Evolutionary conservation across 192 early-diverging fungal species (phyloP).

Genomic region (Backusella sp.): DNA sequence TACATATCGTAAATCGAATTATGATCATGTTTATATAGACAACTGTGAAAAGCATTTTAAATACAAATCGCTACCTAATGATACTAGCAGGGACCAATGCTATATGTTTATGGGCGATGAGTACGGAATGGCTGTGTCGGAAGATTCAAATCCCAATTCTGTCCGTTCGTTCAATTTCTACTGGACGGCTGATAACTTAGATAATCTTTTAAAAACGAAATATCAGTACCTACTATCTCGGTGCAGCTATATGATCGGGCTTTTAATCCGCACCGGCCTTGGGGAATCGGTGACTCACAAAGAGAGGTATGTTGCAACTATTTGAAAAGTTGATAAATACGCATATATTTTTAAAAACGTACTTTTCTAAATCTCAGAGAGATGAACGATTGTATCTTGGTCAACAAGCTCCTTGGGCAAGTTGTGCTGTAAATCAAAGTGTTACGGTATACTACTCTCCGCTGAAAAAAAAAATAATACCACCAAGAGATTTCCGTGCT

Average conservation of each 20-base stretch:
- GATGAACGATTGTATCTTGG: background rate
- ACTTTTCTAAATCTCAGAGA: background rate
- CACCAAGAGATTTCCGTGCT: background rate
- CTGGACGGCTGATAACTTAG: conserved; percentile 17
- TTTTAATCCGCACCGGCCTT: conserved; percentile 3
- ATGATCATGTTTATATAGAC: too few relatives aligned
- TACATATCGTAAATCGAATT: background rate
- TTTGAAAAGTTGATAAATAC: background rate
- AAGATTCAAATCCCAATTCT: background rate
- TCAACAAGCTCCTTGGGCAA: background rate
- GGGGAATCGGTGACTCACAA: background rate
- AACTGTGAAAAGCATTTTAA: background rate
- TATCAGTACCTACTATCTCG: conserved; percentile 2
- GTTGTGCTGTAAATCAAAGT: background rate
- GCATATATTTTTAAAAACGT: background rate
- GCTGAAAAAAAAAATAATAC: background rate
- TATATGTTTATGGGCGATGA: conserved; percentile 5
- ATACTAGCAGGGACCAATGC: background rate
- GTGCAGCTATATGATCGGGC: conserved; percentile 8
- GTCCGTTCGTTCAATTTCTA: conserved; percentile 17
- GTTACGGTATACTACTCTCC: background rate
- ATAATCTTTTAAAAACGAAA: background rate
- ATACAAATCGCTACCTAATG: background rate
- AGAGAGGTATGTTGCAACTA: background rate
- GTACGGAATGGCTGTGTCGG: background rate